These are phyloP conservation scores for Sporobolus alterniflorus DNA, from an alignment of 202 grass and related monocot genomes.

Conservation along the genomic window DNA sequence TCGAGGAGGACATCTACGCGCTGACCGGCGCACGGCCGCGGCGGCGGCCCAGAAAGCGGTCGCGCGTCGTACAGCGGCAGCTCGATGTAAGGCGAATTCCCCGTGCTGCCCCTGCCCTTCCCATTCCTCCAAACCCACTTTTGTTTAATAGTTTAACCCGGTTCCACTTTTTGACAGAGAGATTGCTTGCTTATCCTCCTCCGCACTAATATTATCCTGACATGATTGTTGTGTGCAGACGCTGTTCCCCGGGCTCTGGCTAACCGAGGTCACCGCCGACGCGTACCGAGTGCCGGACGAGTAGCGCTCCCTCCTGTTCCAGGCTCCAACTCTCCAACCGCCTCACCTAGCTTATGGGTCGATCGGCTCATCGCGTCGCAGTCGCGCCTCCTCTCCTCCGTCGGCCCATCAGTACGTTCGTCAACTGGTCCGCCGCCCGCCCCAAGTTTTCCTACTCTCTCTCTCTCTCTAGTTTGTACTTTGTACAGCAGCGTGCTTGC, in stretches of 20 bases:
- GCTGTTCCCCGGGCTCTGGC: slow-evolving; percentile 79
- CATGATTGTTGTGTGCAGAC: slow-evolving; percentile 59
- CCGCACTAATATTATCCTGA: background rate
- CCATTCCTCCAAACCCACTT: slow-evolving; percentile 1
- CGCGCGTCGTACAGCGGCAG: slow-evolving; percentile 64
- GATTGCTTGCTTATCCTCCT: too few relatives aligned
- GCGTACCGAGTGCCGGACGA: slow-evolving; percentile 76
- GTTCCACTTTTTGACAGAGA: too few relatives aligned
- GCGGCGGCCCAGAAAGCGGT: slow-evolving; percentile 71
- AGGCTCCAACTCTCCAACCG: background rate
- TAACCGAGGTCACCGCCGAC: slow-evolving; percentile 83
- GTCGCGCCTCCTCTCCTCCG: background rate
- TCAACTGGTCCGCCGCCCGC: background rate
- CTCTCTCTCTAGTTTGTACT: background rate
- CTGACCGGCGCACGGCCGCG: slow-evolving; percentile 63
- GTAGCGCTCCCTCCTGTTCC: slow-evolving; percentile 21
- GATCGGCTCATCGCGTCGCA: slow-evolving; percentile 11
- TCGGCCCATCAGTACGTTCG: background rate
- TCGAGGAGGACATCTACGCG: slow-evolving; percentile 82
- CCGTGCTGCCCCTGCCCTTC: slow-evolving; percentile 20
- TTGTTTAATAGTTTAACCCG: background rate
- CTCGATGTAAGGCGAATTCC: slow-evolving; percentile 69
- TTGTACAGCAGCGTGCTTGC: slow-evolving; percentile 14
- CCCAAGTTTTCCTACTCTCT: background rate
- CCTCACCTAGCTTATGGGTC: background rate